Evolutionary conservation across 2,329 filamentous ascomycete genomes (phyloP).

Genomic region (Escovopsis weberi): DNA sequence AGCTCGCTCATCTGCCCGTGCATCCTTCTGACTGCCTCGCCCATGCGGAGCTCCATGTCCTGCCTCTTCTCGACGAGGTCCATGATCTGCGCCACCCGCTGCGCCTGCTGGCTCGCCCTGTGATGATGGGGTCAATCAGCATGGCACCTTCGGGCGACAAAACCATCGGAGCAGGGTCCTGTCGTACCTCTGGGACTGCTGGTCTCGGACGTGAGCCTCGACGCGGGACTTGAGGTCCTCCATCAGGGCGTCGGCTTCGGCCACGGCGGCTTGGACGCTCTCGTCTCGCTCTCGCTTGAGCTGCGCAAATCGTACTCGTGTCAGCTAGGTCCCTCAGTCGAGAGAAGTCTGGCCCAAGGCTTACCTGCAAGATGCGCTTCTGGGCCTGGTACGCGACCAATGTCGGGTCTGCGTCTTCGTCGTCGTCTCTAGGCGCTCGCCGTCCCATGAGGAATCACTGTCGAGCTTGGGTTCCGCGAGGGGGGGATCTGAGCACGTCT

Average conservation of each 20-base stretch:
- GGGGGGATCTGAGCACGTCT: no score
- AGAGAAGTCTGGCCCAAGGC: background rate
- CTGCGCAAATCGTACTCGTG: conserved; percentile 6
- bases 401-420: conserved; percentile 11
- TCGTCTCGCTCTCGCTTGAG: conserved; percentile 17
- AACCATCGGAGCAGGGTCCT: background rate
- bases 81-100: conserved; percentile 9
- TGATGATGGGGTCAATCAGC: background rate
- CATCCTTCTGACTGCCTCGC: conserved; percentile 10
- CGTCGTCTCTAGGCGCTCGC: background rate
- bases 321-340: no score
- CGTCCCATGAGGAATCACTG: background rate
- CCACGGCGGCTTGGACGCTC: conserved; percentile 11
- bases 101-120: conserved; percentile 7
- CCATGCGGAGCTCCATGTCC: conserved; percentile 16
- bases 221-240: conserved; percentile 12
- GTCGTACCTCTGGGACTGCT: conserved; percentile 11
- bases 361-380: conserved; percentile 14
- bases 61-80: conserved; percentile 11
- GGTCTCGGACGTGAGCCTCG: conserved; percentile 10
- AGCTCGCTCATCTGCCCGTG: conserved; percentile 9
- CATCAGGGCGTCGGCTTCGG: conserved; percentile 12
- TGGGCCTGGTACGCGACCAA: conserved; percentile 13
- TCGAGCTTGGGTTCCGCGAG: no score
- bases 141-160: background rate